A percentile compares a stretch with the other conserved stretches of the same genome.
phyloP scores from a whole-genome alignment of 2,329 filamentous ascomycete genomes.

The Neofusicoccum sp. region DNA sequence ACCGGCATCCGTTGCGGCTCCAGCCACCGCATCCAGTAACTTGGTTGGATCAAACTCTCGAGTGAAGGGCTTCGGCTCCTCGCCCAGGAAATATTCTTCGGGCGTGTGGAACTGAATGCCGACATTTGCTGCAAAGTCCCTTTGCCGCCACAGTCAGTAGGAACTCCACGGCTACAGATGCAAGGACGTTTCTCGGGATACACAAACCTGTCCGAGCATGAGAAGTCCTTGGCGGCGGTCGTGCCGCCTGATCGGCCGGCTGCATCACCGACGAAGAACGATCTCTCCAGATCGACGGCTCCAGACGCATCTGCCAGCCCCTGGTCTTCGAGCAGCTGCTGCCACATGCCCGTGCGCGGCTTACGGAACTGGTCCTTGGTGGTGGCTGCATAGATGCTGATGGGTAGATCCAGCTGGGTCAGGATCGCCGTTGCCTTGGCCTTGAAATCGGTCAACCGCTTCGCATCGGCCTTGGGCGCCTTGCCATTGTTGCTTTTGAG shows the following conservation, averaged over 20 bases:
- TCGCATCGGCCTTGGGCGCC: conserved; percentile 65
- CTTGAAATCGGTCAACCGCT: conserved; percentile 79
- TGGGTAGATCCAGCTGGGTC: conserved; percentile 71
- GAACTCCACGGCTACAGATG: conserved; percentile 22
- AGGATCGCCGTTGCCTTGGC: conserved; percentile 73
- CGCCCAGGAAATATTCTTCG: conserved; percentile 84
- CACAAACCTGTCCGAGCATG: conserved; percentile 59
- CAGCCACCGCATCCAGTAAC: conserved; percentile 47
- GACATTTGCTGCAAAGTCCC: conserved; percentile 84
- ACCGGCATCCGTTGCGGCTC: conserved; percentile 38
- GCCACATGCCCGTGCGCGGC: conserved; percentile 88
- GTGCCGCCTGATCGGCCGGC: conserved; percentile 53
- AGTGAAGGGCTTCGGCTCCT: conserved; percentile 65
- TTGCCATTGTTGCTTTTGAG: conserved; percentile 76
- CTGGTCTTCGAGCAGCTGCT: conserved; percentile 59
- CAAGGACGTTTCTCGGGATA: conserved; percentile 19
- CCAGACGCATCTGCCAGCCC: conserved; percentile 48
- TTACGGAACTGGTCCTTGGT: conserved; percentile 82
- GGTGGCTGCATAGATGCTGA: conserved; percentile 84
- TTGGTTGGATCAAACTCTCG: conserved; percentile 71
- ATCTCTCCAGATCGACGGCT: conserved; percentile 68
- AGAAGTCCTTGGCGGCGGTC: conserved; percentile 58
- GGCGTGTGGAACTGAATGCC: conserved; percentile 82
- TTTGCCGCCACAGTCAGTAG: conserved; percentile 32
- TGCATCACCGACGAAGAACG: conserved; percentile 90